Base-by-base conservation (phyloP, 2,329 filamentous ascomycete species). In the Ramularia endophylla region DNA sequence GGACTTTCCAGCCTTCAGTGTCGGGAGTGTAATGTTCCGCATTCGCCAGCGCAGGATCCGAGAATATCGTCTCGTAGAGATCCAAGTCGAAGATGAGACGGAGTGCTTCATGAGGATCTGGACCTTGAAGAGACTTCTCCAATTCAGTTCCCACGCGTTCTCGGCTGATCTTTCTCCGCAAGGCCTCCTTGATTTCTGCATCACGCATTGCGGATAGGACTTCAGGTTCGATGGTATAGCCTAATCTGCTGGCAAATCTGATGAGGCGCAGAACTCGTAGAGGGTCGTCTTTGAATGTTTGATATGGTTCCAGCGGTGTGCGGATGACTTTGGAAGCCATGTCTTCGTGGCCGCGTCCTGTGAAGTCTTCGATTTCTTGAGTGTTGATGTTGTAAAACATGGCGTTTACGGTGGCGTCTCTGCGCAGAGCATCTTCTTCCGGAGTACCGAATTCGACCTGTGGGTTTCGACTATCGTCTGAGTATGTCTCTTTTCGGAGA, bases 271-370 rank as follows among this genome's bases (percentile, higher is more conserved):
- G 68, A 3, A 97, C 85, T 13, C 92, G 77, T 17, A 98, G 70
- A 9, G 92, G 92, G 57, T 97, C 90, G 59, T 97, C 90, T 62
- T 82, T 87, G 66, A 98, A 97, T 0, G 90, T 98, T 60, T 94
- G 85, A 38, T 86, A 81, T 17, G 90, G 89, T 38, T 88, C 83
- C 30, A 97, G 67, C 1, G 90, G 90, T 3, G 92, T 97, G 40
- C 84, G 77, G 50, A 98, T 88, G 36, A 89, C 69, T 46, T 78
- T 77, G 2, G 71, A 68, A 25, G 73, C 63, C 78, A 97, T 79
- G 58, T 97, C 90, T 6, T 75, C 60, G 27, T 94, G 68, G 0
- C 92, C 90, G 28, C 63, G 66, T 6, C 76, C 75, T 0, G 87
- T 94, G 47, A 94, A 84, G 61, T 98, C 92, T 63, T 97, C 90